A percentile compares a stretch with the other conserved stretches of the same genome.
Conservation (phyloP, 2,329 filamentous ascomycete species). For the Colletotrichum endophyticum region DNA sequence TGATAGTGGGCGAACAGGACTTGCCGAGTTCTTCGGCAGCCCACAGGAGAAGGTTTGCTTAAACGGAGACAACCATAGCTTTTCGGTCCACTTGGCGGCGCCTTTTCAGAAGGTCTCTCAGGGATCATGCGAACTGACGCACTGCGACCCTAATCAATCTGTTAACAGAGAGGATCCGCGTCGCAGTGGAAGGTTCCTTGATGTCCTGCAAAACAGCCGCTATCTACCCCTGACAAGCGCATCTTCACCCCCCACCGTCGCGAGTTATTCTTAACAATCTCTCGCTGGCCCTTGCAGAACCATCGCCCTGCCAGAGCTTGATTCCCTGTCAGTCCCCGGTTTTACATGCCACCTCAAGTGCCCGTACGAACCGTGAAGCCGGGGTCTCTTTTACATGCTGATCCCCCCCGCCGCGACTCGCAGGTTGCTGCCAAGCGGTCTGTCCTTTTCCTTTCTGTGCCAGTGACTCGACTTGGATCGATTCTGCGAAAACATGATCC, state of each 20-base stretch:
- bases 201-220: background rate
- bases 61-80: background rate
- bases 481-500: background rate
- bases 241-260: background rate
- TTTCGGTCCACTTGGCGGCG: background rate
- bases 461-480: background rate
- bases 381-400: background rate
- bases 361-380: background rate
- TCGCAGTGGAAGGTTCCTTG: background rate
- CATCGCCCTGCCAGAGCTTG: background rate
- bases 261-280: background rate
- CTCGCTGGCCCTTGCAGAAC: background rate
- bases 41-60: background rate
- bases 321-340: background rate
- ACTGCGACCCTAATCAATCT: background rate
- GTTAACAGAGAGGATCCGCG: background rate
- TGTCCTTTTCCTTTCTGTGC: background rate
- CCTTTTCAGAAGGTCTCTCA: background rate
- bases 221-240: background rate
- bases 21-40: background rate
- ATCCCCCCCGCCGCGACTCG: slow-evolving; percentile 4
- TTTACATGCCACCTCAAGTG: background rate
- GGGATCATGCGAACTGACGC: background rate
- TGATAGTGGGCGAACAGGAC: background rate
- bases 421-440: background rate